Base-by-base conservation (phyloP, 331 rosid species). In the Ulmus americana region DNA sequence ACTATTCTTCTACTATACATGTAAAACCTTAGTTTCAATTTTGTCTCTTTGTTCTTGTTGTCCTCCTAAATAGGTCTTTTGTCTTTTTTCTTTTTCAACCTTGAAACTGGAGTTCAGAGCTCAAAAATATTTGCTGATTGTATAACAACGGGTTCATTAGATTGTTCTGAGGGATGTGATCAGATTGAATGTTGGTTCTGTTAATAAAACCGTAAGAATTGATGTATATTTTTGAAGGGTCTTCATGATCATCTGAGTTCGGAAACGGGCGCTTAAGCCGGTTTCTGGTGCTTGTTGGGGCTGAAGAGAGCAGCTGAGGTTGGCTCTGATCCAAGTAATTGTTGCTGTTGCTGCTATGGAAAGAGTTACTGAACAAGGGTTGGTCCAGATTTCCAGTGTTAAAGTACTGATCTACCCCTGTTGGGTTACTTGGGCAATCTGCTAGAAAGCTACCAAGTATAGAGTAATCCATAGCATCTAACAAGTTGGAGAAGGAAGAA, bases 381-480 rank as follows among this genome's bases (percentile, higher is more conserved):
- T 70, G 87, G 64, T 77, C 78, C 16, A 68, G 47, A 73, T 4
- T 59, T 50, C 43, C 70, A 65, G 1, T 35, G 59, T 62, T 63
- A 55, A 77, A 62, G 38, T 10, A 61, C 60, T 65, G 75, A 57
- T 65, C 87, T 54, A 70, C 44, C 45, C 76, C 79, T 3, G 63
- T 54, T 45, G 80, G 63, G 55, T 48, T 74, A 3, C 75, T 64
- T 69, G 61, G 69, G 63, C 71, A 51, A 11, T 85, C 91, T 6
- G 86, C 74, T 10, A 85, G 68, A 54, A 82, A 61, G 54, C 63
- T 80, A 42, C 86, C 80, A 1, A 82, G 58, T 16, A 82, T 46
- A 50, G 91, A 85, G 69, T 71, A 85, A 79, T 85, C 91, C 77
- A 79, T 43, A 69, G 84, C 88, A 61, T 85, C 88, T 28, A 80